A percentile compares a stretch with the other conserved stretches of the same genome.
phyloP scores from a whole-genome alignment of 768 basidiomycete species.

The Coprinopsis strossmayeri region DNA sequence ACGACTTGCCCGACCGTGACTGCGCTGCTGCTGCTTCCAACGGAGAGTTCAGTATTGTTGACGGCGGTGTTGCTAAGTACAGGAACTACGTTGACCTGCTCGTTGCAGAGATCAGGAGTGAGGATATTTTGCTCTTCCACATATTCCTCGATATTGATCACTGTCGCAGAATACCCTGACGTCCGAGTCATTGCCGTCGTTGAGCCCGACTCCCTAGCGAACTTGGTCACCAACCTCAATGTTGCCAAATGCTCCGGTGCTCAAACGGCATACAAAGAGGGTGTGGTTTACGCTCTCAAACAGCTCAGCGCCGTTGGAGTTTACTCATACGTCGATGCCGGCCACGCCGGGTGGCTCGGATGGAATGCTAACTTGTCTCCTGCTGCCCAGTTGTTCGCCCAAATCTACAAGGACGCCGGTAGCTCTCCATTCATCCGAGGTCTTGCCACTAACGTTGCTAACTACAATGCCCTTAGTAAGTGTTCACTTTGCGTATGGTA shows the following conservation, averaged over 20 bases:
- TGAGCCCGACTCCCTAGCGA: conserved; percentile 63
- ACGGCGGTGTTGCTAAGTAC: conserved; percentile 51
- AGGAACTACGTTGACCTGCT: conserved; percentile 56
- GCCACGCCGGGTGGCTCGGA: conserved; percentile 61
- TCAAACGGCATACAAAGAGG: conserved; percentile 42
- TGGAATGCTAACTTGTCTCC: conserved; percentile 60
- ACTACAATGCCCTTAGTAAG: conserved; percentile 37
- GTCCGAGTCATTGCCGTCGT: conserved; percentile 60
- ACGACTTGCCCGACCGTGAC: conserved; percentile 61
- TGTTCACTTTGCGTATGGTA: neutral
- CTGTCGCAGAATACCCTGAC: conserved; percentile 40
- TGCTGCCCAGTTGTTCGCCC: conserved; percentile 48
- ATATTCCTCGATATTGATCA: neutral
- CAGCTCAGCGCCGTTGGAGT: conserved; percentile 50
- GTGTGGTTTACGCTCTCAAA: conserved; percentile 50
- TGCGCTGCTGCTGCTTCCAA: conserved; percentile 61
- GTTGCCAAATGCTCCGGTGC: conserved; percentile 51
- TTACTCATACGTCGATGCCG: conserved; percentile 58
- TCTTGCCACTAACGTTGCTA: conserved; percentile 52
- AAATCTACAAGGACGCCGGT: conserved; percentile 44
- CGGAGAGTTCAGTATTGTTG: conserved; percentile 56
- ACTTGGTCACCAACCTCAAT: conserved; percentile 62
- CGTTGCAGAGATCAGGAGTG: conserved; percentile 49
- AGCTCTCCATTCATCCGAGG: conserved; percentile 55
- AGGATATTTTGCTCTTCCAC: conserved; percentile 11